Conservation (phyloP, 176 grass and related monocot genomes). For the Tuctoria greenei region DNA sequence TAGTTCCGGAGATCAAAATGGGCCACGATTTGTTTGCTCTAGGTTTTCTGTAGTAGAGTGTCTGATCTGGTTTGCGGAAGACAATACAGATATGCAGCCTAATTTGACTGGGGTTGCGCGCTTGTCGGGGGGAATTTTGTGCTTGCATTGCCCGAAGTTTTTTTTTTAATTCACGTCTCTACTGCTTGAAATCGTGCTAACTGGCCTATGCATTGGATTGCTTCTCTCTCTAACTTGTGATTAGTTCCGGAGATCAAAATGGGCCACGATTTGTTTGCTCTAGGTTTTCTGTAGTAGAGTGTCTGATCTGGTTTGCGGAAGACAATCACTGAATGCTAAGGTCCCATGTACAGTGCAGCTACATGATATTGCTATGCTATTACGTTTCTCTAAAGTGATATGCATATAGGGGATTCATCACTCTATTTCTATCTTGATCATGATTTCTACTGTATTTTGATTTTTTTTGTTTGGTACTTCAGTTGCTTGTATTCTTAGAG, state of each 20-base stretch:
- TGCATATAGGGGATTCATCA: neutral
- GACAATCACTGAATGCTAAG: conserved; percentile 8
- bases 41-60: neutral
- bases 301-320: neutral
- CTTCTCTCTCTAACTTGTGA: conserved; percentile 4
- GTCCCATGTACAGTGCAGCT: neutral
- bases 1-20: neutral
- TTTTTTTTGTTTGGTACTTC: conserved; percentile 1
- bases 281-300: neutral
- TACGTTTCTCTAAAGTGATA: conserved; percentile 7
- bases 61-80: neutral
- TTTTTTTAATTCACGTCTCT: neutral
- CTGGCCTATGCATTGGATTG: neutral
- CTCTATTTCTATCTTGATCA: neutral
- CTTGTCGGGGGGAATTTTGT: neutral
- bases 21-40: too few species aligned
- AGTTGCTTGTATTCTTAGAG: neutral
- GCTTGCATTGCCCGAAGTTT: neutral
- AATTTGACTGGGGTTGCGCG: neutral
- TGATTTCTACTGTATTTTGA: conserved; percentile 14
- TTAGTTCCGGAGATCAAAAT: neutral
- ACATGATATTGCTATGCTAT: neutral
- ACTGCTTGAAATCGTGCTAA: neutral
- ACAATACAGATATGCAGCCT: neutral
- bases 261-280: too few species aligned